These are phyloP conservation scores for Schoenoplectus tabernaemontani DNA, from an alignment of 202 grass and related monocot genomes.

Conservation along the genomic window DNA sequence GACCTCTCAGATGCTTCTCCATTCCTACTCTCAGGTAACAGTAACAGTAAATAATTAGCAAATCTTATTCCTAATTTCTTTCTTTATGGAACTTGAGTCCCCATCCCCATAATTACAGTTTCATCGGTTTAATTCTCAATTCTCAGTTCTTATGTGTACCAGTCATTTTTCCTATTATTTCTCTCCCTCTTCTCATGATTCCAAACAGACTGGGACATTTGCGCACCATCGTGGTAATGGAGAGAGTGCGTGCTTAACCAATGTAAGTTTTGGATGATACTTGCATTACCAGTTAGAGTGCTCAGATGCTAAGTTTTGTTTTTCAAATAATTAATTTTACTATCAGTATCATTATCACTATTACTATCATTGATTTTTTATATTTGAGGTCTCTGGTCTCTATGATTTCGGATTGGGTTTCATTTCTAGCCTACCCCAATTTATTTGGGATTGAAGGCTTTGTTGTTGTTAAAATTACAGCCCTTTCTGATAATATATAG, in stretches of 20 bases:
- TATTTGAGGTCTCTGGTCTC: no score
- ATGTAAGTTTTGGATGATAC: not conserved
- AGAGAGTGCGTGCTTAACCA: not conserved
- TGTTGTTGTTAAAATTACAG: not conserved
- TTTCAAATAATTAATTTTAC: not conserved
- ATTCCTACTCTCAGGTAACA: conserved; percentile 50
- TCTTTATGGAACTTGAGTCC: not conserved
- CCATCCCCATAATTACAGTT: not conserved
- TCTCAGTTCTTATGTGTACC: not conserved
- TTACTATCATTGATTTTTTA: no score
- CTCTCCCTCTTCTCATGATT: not conserved
- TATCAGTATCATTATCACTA: no score
- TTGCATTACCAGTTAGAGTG: not conserved
- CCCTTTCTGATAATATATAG: not conserved
- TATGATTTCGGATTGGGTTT: no score
- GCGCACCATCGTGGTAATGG: not conserved
- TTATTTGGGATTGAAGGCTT: no score
- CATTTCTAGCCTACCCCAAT: no score
- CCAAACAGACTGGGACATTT: not conserved
- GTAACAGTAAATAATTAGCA: not conserved
- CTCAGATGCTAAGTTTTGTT: not conserved
- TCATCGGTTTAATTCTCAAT: not conserved
- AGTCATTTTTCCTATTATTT: conserved; percentile 2
- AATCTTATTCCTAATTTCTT: not conserved
- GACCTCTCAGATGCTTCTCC: conserved; percentile 43